Evolutionary conservation across 805 yeast species (phyloP).

Genomic region (Candida easanensis): DNA sequence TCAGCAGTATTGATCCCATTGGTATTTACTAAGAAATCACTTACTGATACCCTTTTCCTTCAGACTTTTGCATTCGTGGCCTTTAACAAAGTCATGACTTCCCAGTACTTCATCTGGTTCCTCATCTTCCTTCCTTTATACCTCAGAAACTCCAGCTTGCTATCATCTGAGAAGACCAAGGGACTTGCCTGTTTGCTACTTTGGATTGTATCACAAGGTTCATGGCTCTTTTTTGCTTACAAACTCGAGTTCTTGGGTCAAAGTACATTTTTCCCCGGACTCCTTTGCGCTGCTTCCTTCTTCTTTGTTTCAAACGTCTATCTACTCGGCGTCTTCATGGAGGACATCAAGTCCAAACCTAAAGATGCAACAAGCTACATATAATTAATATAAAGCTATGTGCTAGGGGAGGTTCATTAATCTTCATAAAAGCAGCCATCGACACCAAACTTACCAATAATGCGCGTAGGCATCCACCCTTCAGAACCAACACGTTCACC

Average conservation of each 20-base stretch:
- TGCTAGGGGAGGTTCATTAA: conserved; percentile 9
- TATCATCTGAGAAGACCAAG: conserved; percentile 26
- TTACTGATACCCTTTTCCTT: conserved; percentile 58
- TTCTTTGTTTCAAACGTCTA: conserved; percentile 65
- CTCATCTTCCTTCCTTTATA: conserved; percentile 78
- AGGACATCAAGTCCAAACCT: conserved; percentile 15
- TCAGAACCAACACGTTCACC: conserved; percentile 42
- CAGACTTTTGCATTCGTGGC: conserved; percentile 79
- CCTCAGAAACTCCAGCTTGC: conserved; percentile 44
- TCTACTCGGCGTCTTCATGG: conserved; percentile 55
- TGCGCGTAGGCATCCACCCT: conserved; percentile 49
- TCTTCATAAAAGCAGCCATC: conserved; percentile 70
- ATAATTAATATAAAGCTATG: background rate
- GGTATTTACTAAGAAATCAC: conserved; percentile 37
- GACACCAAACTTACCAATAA: conserved; percentile 58
- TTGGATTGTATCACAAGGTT: conserved; percentile 73
- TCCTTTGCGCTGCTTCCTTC: conserved; percentile 50
- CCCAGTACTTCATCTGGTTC: conserved; percentile 96
- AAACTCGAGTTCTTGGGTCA: conserved; percentile 76
- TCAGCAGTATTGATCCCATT: conserved; percentile 60
- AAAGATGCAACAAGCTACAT: conserved; percentile 6
- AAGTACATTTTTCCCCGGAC: conserved; percentile 56
- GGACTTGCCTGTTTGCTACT: conserved; percentile 43
- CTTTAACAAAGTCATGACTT: conserved; percentile 81
- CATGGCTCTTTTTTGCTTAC: conserved; percentile 81